Conservation (phyloP, 345 rosid genomes). For the Aegle marmelos region DNA sequence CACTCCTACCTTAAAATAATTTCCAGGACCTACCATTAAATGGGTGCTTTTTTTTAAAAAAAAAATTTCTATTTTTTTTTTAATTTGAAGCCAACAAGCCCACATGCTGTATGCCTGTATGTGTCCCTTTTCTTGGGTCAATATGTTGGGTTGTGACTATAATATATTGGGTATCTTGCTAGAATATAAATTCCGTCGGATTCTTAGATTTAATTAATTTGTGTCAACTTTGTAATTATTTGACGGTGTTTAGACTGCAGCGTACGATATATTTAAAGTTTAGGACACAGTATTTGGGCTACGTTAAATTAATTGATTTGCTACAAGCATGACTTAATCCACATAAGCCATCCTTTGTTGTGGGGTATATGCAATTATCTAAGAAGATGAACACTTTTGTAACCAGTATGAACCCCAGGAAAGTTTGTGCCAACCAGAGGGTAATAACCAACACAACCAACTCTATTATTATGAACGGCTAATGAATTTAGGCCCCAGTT, state of each 20-base stretch:
- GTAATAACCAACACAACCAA: constrained; percentile 5
- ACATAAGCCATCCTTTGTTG: not conserved
- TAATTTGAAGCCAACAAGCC: not conserved
- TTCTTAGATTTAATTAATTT: no score
- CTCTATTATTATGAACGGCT: constrained; percentile 22
- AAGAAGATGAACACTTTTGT: not conserved
- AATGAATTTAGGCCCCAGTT: constrained; percentile 9
- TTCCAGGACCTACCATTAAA: constrained; percentile 1
- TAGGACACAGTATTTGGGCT: not conserved
- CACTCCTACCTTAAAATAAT: constrained; percentile 4
- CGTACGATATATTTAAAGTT: no score
- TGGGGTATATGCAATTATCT: not conserved
- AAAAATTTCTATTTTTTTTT: no score
- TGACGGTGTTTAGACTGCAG: no score
- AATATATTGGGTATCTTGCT: no score
- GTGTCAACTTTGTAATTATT: no score
- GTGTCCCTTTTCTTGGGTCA: not conserved
- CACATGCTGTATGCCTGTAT: not conserved
- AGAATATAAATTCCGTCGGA: no score
- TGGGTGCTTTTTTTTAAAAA: not conserved
- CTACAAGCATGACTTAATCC: not conserved
- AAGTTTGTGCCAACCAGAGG: constrained; percentile 14
- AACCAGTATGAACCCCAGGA: not conserved
- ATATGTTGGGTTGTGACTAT: no score
- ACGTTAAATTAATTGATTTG: not conserved